phyloP scores from a whole-genome alignment of 225 moss, liverwort and hornwort genomes.

The Antitrichia curtipendula region DNA sequence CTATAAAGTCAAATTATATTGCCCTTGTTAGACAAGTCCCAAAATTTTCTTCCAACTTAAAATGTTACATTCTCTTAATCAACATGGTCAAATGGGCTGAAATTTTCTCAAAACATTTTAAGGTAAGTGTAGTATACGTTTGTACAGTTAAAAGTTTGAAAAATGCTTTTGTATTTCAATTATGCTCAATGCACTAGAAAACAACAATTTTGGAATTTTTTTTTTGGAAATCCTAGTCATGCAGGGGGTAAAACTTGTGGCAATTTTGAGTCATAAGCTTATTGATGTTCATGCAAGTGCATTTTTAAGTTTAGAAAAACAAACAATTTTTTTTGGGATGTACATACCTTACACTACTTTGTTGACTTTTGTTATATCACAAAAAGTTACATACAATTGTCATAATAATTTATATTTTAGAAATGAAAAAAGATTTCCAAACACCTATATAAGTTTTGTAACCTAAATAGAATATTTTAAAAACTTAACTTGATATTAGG shows the following conservation, averaged over 20 bases:
- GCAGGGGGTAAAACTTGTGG: accelerated
- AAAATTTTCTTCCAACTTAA: not conserved
- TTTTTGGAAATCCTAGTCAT: accelerated
- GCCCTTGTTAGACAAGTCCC: accelerated
- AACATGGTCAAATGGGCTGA: accelerated
- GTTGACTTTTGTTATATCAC: not conserved
- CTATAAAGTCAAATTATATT: accelerated
- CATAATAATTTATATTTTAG: not conserved
- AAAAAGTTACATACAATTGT: not conserved
- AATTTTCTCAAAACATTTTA: accelerated
- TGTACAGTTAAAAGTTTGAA: accelerated
- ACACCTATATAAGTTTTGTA: not conserved
- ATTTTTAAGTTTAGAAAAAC: not conserved
- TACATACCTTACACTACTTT: not conserved
- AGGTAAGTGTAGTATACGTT: not conserved
- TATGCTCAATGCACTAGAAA: not conserved
- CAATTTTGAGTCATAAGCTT: not conserved
- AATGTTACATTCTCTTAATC: not conserved
- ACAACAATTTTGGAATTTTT: accelerated
- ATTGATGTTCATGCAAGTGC: not conserved
- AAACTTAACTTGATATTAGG: accelerated
- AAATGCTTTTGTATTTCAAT: not conserved
- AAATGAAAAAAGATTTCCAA: not conserved
- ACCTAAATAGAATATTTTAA: not conserved
- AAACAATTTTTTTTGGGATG: not conserved